These are phyloP conservation scores for Trichosporon sp. DNA, from an alignment of 1,284 basidiomycete genomes.

Conservation along the genomic window DNA sequence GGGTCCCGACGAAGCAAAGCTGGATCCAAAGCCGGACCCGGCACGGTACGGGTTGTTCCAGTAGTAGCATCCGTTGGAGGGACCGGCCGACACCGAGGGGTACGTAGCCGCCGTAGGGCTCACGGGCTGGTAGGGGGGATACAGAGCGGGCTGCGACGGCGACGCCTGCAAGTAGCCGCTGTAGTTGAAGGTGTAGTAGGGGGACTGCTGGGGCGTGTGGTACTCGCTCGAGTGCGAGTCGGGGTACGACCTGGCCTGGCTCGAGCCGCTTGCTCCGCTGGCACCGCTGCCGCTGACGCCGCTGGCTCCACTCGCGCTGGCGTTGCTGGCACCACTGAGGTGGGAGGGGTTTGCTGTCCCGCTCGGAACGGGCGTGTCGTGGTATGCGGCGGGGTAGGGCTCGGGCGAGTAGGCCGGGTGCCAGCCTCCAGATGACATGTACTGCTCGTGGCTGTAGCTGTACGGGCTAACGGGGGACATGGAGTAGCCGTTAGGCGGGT, in stretches of 20 bases:
- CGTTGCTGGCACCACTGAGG: neutral
- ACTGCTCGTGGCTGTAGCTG: neutral
- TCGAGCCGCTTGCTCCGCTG: neutral
- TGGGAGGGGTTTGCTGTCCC: neutral
- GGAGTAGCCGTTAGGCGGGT: neutral
- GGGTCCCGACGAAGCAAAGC: no score
- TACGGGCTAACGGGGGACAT: neutral
- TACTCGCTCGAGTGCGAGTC: neutral
- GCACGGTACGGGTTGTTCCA: neutral
- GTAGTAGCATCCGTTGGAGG: neutral
- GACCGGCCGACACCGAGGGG: neutral
- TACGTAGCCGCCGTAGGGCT: neutral
- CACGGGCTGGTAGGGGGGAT: neutral
- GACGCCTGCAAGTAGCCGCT: neutral
- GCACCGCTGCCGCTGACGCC: neutral
- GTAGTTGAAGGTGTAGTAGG: neutral
- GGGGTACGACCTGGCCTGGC: neutral
- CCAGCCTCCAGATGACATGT: neutral
- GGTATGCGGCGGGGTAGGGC: neutral
- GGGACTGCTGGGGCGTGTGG: neutral
- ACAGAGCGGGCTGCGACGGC: neutral
- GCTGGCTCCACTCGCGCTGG: neutral
- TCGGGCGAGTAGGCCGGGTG: constrained; percentile 12
- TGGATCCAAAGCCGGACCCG: neutral
- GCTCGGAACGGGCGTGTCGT: neutral